Evolutionary conservation across 208 protist species (phyloP), one percentile per base, ranked within the genome.

Genomic region (Tritrichomonas musculus): DNA sequence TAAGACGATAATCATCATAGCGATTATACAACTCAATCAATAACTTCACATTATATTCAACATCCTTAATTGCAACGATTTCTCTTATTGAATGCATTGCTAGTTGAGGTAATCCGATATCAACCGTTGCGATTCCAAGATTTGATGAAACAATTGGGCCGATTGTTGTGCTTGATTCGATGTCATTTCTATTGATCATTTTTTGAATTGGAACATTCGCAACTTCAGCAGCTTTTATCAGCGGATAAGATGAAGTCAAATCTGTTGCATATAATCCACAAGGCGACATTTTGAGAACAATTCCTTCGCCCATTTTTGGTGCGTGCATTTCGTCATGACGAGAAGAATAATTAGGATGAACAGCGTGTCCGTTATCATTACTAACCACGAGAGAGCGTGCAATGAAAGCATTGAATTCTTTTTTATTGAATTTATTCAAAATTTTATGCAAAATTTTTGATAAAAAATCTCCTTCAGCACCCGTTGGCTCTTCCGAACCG

Each of bases 31-130:
- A 36, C 20, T 13, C 39, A 50, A 5, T 92, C 4, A 92, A 17
- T 8, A 30, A 13, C 17, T 92, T 92, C 14, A 64, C n/a, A 4
- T 39, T 5, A 50, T 27, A 60, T n/a, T 65, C 36, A n/a, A 60
- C 14, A 39, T 92, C 80, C 27, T n/a, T 60, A 9, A 47, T 47
- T 60, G 30, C 80, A 60, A n/a, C 4, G 22, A 60, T n/a, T 92
- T 92, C 80, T 13, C 44, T 11, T n/a, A 60, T 60, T 27, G 49
- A 65, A 30, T 92, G 80, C 80, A 92, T 92, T 39, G 49, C 50
- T 13, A 92, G n/a, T 60, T 92, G 80, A 17, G 80, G 80, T 30
- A 50, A 27, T 20, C 80, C 80, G n/a, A 92, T 64, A 30, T 92
- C 80, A 60, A 92, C 39, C 25, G 80, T 64, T 22, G 17, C 27